Base-by-base conservation (phyloP, 2,329 filamentous ascomycete species). In the Alternaria gansuensis region DNA sequence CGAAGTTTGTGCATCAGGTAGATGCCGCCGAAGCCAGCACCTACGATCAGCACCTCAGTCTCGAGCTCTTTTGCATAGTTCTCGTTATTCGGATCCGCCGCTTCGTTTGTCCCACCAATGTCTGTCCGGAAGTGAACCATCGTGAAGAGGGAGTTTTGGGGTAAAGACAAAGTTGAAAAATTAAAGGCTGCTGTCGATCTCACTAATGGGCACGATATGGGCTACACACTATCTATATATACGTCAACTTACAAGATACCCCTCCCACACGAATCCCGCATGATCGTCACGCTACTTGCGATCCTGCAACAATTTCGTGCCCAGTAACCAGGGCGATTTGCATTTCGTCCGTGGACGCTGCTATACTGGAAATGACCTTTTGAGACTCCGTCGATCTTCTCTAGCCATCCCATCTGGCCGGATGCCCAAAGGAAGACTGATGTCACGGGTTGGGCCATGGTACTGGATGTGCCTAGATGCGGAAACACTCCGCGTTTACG, bases 1-100 rank as follows among this genome's bases (percentile, higher is more conserved):
- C 79, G 73, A 29, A 80, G 69, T 58, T 79, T 77, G 63, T 81
- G 75, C 65, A 81, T 75, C 26, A 78, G 59, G 26, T 78, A 80
- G 6, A 80, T 71, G 17, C 79, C 79, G 23, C 78, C 76, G 54
- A 81, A 80, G 0, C 79, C 77, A 31, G 76, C 76, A 33, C 78
- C 78, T 5, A 80, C 73, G 33, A 78, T 77, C n/a, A 78, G 43
- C 8, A 76, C 75, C 24, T 78, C 76, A 0, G 70, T 75, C 23
- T 77, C 73, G 23, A 78, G 62, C 17, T 77, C 70, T 43, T 77
- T 69, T 28, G 66, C 71, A 56, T 78, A 78, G 23, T 66, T 75
- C 50, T 75, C 74, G 44, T 72, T 72, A 6, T 60, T 48, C 1
- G 58, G 55, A 2, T 54, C 52, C 3, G 66, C 64, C 8, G 64